Evolutionary conservation across 2,329 filamentous ascomycete species (phyloP).

Genomic region (Coniella vitis): DNA sequence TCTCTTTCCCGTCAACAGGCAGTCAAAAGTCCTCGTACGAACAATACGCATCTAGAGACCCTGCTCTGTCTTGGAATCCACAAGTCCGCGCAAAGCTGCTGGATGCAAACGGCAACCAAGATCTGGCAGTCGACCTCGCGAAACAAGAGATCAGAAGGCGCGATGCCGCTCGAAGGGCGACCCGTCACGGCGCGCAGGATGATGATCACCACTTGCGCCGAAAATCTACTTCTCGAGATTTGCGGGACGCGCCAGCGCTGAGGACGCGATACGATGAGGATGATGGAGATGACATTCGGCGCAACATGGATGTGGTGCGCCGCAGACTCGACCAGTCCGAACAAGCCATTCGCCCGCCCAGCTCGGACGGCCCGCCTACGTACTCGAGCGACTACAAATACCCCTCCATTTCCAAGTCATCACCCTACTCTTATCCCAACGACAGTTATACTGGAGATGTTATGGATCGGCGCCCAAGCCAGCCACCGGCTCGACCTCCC

Average conservation of each 20-base stretch:
- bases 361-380: neutral
- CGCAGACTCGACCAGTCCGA: slow-evolving; percentile 35
- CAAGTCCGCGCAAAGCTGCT: slow-evolving; percentile 47
- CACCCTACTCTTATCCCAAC: slow-evolving; percentile 41
- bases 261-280: slow-evolving; percentile 29
- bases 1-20: slow-evolving; percentile 17
- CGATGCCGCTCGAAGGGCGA: slow-evolving; percentile 52
- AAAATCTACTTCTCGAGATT: slow-evolving; percentile 36
- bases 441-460: neutral
- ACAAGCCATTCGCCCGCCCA: slow-evolving; percentile 18
- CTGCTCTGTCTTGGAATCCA: slow-evolving; percentile 44
- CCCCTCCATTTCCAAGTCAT: slow-evolving; percentile 48
- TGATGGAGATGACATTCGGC: slow-evolving; percentile 32
- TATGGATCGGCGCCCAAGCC: neutral
- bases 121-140: slow-evolving; percentile 71
- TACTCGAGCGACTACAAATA: slow-evolving; percentile 30
- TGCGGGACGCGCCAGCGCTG: slow-evolving; percentile 29
- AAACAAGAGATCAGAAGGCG: slow-evolving; percentile 64
- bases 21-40: slow-evolving; percentile 31
- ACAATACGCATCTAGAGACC: slow-evolving; percentile 49
- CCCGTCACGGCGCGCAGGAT: slow-evolving; percentile 48
- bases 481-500: slow-evolving; percentile 24
- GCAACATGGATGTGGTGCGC: slow-evolving; percentile 48
- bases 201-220: slow-evolving; percentile 52
- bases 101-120: slow-evolving; percentile 63